Evolutionary conservation across 176 grass and related monocot genomes (phyloP).

Genomic region (Olyra latifolia): DNA sequence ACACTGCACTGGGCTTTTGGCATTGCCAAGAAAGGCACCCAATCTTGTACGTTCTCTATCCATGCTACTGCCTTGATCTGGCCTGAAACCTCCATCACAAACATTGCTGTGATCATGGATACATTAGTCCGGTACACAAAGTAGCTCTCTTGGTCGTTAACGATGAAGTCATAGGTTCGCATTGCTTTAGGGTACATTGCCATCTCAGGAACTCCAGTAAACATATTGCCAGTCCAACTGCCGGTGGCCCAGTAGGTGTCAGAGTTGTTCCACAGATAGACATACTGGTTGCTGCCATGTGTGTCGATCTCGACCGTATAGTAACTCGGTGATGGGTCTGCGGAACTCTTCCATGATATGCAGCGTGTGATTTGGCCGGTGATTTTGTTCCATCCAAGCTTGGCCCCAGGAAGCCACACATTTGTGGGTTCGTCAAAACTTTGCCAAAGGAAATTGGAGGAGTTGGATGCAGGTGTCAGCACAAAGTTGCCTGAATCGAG

Average conservation of each 20-base stretch:
- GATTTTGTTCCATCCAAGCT: slow-evolving; percentile 35
- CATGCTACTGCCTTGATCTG: neutral
- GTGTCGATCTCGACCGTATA: slow-evolving; percentile 30
- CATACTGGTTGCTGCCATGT: slow-evolving; percentile 8
- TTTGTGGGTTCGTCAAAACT: slow-evolving; percentile 45
- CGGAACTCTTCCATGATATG: slow-evolving; percentile 27
- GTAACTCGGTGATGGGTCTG: slow-evolving; percentile 37
- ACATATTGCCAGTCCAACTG: slow-evolving; percentile 27
- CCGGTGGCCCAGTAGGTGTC: slow-evolving; percentile 29
- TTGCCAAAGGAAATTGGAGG: slow-evolving; percentile 27
- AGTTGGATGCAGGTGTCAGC: slow-evolving; percentile 14
- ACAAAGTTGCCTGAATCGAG: slow-evolving; percentile 44
- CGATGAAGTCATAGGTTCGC: neutral
- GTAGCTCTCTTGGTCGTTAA: neutral
- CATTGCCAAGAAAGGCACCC: neutral
- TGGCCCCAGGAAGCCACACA: slow-evolving; percentile 42
- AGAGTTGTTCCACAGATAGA: slow-evolving; percentile 37
- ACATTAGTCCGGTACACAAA: neutral
- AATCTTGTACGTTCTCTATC: neutral
- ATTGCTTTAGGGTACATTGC: slow-evolving; percentile 8
- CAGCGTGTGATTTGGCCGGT: neutral
- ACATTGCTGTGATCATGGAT: neutral
- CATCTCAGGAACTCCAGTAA: slow-evolving; percentile 6
- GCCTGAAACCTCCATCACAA: slow-evolving; percentile 10
- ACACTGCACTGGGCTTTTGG: slow-evolving; percentile 19